A percentile compares a stretch with the other conserved stretches of the same genome.
Evolutionary conservation across 2,329 filamentous ascomycete genomes (phyloP).

Genomic region (Epichloe hybrida): DNA sequence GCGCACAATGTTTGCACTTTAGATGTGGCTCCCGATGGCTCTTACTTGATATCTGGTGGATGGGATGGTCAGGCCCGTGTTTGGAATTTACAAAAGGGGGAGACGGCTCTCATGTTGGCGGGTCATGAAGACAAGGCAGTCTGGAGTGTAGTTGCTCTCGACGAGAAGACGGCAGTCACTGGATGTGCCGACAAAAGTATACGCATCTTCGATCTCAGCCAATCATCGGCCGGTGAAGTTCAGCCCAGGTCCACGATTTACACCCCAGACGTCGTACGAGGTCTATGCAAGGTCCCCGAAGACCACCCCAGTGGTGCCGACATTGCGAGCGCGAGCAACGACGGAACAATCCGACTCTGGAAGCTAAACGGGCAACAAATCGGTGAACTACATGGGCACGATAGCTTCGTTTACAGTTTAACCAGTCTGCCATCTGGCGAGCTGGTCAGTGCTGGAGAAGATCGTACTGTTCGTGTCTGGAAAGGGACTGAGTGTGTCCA

Average conservation of each 20-base stretch:
- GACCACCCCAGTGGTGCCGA: slow-evolving; percentile 71
- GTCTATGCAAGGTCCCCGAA: slow-evolving; percentile 67
- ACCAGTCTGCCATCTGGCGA: slow-evolving; percentile 68
- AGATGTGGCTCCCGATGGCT: slow-evolving; percentile 59
- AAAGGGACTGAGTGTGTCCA: slow-evolving; percentile 70
- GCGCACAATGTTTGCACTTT: slow-evolving; percentile 77
- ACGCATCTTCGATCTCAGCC: slow-evolving; percentile 63
- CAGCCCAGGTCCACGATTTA: slow-evolving; percentile 42
- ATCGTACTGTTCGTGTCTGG: slow-evolving; percentile 89
- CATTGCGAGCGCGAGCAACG: slow-evolving; percentile 92
- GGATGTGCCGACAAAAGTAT: slow-evolving; percentile 85
- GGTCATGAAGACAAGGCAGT: slow-evolving; percentile 68
- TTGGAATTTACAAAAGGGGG: slow-evolving; percentile 81
- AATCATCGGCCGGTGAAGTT: slow-evolving; percentile 39
- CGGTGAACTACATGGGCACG: slow-evolving; percentile 71
- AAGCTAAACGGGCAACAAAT: slow-evolving; percentile 65
- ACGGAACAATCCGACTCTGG: slow-evolving; percentile 80
- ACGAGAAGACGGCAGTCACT: slow-evolving; percentile 72
- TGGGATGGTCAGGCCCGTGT: slow-evolving; percentile 85
- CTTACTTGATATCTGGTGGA: slow-evolving; percentile 74
- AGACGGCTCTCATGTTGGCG: slow-evolving; percentile 53
- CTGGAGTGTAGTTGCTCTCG: slow-evolving; percentile 81
- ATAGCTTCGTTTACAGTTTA: slow-evolving; percentile 88
- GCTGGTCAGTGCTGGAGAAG: slow-evolving; percentile 82
- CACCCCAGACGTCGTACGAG: slow-evolving; percentile 72